Evolutionary conservation across 208 protist species (phyloP).

Genomic region (Crithidia mellificae): DNA sequence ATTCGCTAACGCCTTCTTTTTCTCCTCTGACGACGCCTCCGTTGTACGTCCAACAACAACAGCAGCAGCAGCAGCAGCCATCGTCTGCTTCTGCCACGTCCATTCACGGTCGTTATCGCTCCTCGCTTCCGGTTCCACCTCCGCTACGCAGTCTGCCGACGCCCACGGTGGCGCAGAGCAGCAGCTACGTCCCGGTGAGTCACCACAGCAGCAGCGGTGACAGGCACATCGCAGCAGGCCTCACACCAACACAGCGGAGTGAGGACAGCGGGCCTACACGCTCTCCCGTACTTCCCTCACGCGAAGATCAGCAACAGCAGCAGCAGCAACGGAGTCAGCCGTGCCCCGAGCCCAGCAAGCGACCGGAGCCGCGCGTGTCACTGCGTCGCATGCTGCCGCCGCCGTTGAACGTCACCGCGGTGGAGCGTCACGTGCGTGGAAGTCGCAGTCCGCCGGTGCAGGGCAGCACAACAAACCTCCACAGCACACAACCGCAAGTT

Average conservation of each 20-base stretch:
- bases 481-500: too few relatives aligned
- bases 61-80: too few relatives aligned
- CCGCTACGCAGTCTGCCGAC: conserved; percentile 23
- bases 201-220: neutral
- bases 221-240: too few relatives aligned
- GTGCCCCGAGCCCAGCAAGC: neutral
- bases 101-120: conserved; percentile 16
- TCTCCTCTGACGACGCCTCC: neutral
- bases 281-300: too few relatives aligned
- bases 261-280: too few relatives aligned
- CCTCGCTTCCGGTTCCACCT: conserved; percentile 21
- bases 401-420: neutral
- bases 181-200: too few relatives aligned
- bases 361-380: conserved; percentile 1
- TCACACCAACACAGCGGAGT: too few relatives aligned
- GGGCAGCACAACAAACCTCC: too few relatives aligned
- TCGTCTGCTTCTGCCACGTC: too few relatives aligned
- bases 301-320: neutral
- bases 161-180: neutral
- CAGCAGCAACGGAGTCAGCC: neutral
- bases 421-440: neutral
- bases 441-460: neutral
- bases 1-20: neutral
- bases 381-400: neutral
- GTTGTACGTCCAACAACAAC: neutral